Conservation (phyloP, 176 grass and related monocot species). For the Bonia amplexicaulis region DNA sequence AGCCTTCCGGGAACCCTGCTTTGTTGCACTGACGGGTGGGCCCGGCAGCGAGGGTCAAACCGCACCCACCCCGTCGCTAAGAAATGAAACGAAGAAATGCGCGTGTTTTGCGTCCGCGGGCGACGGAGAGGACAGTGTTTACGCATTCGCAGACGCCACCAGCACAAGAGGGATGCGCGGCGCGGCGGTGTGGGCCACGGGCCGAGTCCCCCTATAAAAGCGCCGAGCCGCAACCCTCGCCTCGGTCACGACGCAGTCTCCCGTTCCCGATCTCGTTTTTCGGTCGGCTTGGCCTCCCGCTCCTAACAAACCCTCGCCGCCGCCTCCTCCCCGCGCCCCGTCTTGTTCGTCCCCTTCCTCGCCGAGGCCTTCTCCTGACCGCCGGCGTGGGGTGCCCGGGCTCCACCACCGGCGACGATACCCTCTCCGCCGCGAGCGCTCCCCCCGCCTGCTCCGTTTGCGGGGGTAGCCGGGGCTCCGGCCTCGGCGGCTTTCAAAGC, state of each 20-base stretch:
- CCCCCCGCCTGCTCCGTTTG: slow-evolving; percentile 70
- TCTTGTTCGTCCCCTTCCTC: background rate
- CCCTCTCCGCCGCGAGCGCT: slow-evolving; percentile 38
- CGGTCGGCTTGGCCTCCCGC: background rate
- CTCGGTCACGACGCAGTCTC: slow-evolving; percentile 11
- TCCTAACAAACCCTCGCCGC: background rate
- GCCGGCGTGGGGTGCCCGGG: slow-evolving; percentile 74
- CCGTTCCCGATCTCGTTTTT: background rate
- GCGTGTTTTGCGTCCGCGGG: too few species aligned
- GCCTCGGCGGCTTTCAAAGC: slow-evolving; percentile 99
- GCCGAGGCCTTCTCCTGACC: slow-evolving; percentile 40
- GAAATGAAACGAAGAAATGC: background rate
- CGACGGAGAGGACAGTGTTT: background rate
- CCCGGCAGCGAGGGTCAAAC: background rate
- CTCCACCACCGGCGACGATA: slow-evolving; percentile 52
- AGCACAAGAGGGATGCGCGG: background rate
- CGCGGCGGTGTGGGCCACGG: background rate
- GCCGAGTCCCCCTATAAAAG: slow-evolving; percentile 23
- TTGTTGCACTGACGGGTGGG: background rate
- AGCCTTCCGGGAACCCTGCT: background rate
- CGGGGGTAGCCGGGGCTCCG: slow-evolving; percentile 99
- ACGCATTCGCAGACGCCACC: background rate
- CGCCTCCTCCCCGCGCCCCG: background rate
- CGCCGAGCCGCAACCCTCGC: slow-evolving; percentile 26
- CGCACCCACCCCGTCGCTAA: background rate